Conservation (phyloP, 2,329 filamentous ascomycete genomes). For the Xylaria digitata region DNA sequence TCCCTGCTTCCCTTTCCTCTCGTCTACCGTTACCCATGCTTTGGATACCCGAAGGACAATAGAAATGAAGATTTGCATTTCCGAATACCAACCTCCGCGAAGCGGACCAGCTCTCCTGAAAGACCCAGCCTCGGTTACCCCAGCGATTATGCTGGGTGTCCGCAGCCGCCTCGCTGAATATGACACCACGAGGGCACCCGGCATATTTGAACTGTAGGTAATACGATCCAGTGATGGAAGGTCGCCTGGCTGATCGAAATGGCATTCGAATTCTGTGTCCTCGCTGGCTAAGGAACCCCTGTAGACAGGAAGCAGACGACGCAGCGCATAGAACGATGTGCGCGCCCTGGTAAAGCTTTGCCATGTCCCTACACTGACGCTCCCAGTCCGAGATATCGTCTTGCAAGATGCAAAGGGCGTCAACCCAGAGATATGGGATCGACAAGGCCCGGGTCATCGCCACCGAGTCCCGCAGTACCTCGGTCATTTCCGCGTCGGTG, state of each 20-base stretch:
- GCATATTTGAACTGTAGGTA: constrained; percentile 11
- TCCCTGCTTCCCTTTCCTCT: background rate
- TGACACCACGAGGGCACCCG: background rate
- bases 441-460: constrained; percentile 1
- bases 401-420: constrained; percentile 25
- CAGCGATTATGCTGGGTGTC: constrained; percentile 1
- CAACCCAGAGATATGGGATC: constrained; percentile 25
- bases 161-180: background rate
- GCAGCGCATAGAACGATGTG: constrained; percentile 20
- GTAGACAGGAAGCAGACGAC: constrained; percentile 6
- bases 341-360: constrained; percentile 14
- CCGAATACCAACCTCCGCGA: constrained; percentile 12
- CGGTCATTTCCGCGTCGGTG: constrained; percentile 1
- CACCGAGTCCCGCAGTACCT: constrained; percentile 5
- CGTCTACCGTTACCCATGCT: background rate
- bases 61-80: constrained; percentile 8
- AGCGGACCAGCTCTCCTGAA: constrained; percentile 12
- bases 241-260: background rate
- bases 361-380: constrained; percentile 13
- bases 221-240: constrained; percentile 1
- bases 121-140: constrained; percentile 1
- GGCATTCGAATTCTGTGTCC: background rate
- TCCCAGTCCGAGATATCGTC: constrained; percentile 23
- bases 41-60: background rate
- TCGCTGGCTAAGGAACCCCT: constrained; percentile 4